These are phyloP conservation scores for Penicillium palitans DNA, from an alignment of 2,329 filamentous ascomycete species.

Conservation along the genomic window DNA sequence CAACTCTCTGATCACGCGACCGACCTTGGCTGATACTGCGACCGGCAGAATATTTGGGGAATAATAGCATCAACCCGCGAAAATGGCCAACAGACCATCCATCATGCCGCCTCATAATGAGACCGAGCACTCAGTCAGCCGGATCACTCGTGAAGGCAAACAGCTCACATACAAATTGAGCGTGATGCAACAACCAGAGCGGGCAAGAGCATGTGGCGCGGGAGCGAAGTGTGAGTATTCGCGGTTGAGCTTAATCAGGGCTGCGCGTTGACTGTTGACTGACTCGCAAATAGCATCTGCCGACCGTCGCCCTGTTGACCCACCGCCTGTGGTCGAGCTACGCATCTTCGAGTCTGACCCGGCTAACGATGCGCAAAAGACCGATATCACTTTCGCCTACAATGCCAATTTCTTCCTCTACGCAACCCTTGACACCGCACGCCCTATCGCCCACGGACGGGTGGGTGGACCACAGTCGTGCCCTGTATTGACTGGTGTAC, in stretches of 20 bases:
- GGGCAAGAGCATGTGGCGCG: constrained; percentile 90
- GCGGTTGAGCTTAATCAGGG: not conserved
- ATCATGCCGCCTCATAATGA: constrained; percentile 52
- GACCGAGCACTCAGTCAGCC: constrained; percentile 53
- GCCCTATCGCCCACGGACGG: constrained; percentile 78
- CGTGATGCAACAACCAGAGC: constrained; percentile 91
- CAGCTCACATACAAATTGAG: constrained; percentile 77
- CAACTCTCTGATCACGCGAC: not conserved
- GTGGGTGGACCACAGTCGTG: constrained; percentile 68
- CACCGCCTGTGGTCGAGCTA: constrained; percentile 90
- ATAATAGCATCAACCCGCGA: constrained; percentile 9
- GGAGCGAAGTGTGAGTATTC: constrained; percentile 80
- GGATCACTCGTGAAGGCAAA: constrained; percentile 72
- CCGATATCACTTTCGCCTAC: constrained; percentile 83
- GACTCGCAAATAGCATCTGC: constrained; percentile 62
- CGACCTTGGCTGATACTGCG: constrained; percentile 14
- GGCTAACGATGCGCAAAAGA: constrained; percentile 57
- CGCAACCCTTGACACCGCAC: constrained; percentile 83
- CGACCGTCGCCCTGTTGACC: constrained; percentile 89
- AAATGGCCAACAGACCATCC: constrained; percentile 46
- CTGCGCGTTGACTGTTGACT: not conserved
- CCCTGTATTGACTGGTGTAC: constrained; percentile 88
- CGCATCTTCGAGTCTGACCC: constrained; percentile 71
- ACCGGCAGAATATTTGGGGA: constrained; percentile 8
- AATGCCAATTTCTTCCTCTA: constrained; percentile 98